Evolutionary conservation across 2,329 filamentous ascomycete genomes (phyloP).

Genomic region (Waltergamsia citrina): DNA sequence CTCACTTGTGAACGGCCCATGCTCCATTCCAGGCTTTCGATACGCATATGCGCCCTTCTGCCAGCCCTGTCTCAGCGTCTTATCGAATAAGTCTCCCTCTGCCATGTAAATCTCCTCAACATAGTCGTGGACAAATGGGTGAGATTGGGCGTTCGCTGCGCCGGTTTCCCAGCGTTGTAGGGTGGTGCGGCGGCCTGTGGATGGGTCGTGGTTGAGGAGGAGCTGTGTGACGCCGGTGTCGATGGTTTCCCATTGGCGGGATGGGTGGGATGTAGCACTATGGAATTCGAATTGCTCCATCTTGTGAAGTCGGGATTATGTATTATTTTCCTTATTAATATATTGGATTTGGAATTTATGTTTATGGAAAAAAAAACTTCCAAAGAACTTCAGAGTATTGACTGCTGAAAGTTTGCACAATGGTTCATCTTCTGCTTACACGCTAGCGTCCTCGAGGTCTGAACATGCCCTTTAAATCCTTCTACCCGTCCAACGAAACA

Average conservation of each 20-base stretch:
- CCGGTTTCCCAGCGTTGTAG: constrained; percentile 26
- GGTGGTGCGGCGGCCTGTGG: constrained; percentile 16
- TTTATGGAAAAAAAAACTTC: no score
- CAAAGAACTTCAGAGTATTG: no score
- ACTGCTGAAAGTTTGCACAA: no score
- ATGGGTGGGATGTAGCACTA: constrained; percentile 9
- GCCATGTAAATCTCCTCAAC: constrained; percentile 27
- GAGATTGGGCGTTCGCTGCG: constrained; percentile 12
- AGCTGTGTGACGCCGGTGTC: constrained; percentile 24
- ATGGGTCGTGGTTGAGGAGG: constrained; percentile 19
- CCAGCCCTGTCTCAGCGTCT: constrained; percentile 17
- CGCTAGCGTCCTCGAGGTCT: no score
- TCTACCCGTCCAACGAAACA: no score
- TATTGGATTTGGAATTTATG: not conserved
- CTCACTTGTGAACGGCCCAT: constrained; percentile 24
- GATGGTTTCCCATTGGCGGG: constrained; percentile 13
- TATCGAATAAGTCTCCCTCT: constrained; percentile 23
- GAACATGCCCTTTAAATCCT: no score
- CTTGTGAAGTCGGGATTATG: no score
- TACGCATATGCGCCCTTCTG: constrained; percentile 26
- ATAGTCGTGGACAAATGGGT: constrained; percentile 22
- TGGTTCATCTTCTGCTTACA: no score
- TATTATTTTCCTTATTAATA: no score
- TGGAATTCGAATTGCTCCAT: constrained; percentile 19
- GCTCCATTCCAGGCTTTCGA: constrained; percentile 26